Conservation (phyloP, 2,329 filamentous ascomycete species). For the Graphium sp. region DNA sequence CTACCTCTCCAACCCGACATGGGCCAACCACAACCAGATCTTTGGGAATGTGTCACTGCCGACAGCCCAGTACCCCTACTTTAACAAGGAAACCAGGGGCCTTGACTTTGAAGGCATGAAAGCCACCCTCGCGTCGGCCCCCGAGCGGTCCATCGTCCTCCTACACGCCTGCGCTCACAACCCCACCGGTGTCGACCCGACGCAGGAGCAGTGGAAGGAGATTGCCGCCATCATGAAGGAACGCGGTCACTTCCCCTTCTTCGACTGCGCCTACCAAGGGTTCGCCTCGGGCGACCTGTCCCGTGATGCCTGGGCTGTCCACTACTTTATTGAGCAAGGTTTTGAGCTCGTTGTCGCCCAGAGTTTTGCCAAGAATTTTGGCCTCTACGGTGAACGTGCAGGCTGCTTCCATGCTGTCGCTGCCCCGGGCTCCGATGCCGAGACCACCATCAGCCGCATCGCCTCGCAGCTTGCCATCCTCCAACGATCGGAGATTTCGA, state of each 20-base stretch:
- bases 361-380: conserved; percentile 96
- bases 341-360: conserved; percentile 81
- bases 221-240: conserved; percentile 61
- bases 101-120: conserved; percentile 89
- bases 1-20: conserved; percentile 90
- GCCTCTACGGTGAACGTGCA: conserved; percentile 88
- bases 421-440: conserved; percentile 49
- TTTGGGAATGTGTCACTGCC: conserved; percentile 76
- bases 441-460: conserved; percentile 45
- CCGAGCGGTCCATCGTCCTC: conserved; percentile 69
- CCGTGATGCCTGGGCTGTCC: conserved; percentile 79
- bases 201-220: conserved; percentile 84
- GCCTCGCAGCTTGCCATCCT: conserved; percentile 83
- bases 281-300: conserved; percentile 85
- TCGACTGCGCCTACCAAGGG: conserved; percentile 94
- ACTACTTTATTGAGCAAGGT: conserved; percentile 83
- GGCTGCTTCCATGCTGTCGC: conserved; percentile 94
- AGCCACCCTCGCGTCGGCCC: conserved; percentile 49
- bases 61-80: conserved; percentile 83
- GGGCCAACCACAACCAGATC: conserved; percentile 98
- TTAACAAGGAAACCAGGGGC: conserved; percentile 72
- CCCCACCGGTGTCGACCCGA: conserved; percentile 92
- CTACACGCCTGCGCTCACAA: conserved; percentile 96
- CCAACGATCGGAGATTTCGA: conserved; percentile 93
- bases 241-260: conserved; percentile 90